phyloP scores from a whole-genome alignment of 2,329 filamentous ascomycete species.

The Westerdykella ornata region DNA sequence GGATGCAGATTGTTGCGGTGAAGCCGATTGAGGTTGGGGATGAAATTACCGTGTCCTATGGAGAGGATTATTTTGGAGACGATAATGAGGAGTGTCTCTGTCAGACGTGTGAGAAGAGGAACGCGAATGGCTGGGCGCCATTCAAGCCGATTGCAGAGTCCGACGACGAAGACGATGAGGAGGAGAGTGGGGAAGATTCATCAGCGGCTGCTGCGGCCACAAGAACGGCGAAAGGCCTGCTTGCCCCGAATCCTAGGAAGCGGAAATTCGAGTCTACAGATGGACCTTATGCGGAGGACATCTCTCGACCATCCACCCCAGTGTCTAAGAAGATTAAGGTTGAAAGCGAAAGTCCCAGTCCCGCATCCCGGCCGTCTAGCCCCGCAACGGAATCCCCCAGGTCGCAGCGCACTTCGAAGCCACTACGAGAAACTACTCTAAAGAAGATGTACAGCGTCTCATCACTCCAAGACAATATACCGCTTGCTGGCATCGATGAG shows the following conservation, averaged over 20 bases:
- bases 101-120: slow-evolving; percentile 68
- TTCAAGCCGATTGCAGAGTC: slow-evolving; percentile 33
- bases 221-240: background rate
- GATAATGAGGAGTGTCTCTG: slow-evolving; percentile 95
- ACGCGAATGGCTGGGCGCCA: slow-evolving; percentile 75
- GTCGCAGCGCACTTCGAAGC: slow-evolving; percentile 13
- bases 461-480: slow-evolving; percentile 24
- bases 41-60: slow-evolving; percentile 94
- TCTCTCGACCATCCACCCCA: slow-evolving; percentile 11
- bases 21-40: slow-evolving; percentile 79
- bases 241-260: too few species aligned
- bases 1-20: slow-evolving; percentile 83
- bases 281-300: background rate
- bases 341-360: slow-evolving; percentile 1
- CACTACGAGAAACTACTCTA: slow-evolving; percentile 19
- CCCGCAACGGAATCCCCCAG: slow-evolving; percentile 3
- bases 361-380: background rate
- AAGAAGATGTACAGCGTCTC: slow-evolving; percentile 32
- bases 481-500: slow-evolving; percentile 31
- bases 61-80: slow-evolving; percentile 91
- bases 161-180: slow-evolving; percentile 36
- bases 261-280: background rate
- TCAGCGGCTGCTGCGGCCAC: background rate
- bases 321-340: slow-evolving; percentile 12
- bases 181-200: slow-evolving; percentile 16